A percentile compares a stretch with the other conserved stretches of the same genome.
Conservation (phyloP, 2,329 filamentous ascomycete genomes). For the Biscogniauxia sp. region DNA sequence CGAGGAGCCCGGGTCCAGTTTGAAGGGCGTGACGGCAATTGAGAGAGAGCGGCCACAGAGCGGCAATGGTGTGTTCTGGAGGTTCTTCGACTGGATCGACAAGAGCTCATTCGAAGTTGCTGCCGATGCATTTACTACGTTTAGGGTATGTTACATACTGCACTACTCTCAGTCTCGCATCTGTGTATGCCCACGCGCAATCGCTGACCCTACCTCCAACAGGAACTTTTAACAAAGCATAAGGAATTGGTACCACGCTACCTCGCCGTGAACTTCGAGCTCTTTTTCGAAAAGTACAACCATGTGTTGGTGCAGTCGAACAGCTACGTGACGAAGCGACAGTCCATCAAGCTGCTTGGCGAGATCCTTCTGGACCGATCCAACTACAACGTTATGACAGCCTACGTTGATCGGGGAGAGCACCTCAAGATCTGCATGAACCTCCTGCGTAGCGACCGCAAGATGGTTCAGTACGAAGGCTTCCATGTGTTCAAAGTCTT, state of each 20-base stretch:
- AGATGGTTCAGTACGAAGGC: constrained; percentile 99
- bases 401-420: constrained; percentile 91
- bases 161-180: too few species aligned
- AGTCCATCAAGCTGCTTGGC: constrained; percentile 95
- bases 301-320: constrained; percentile 82
- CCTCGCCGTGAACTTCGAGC: constrained; percentile 82
- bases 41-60: constrained; percentile 73
- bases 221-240: constrained; percentile 94
- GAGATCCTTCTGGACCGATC: constrained; percentile 92
- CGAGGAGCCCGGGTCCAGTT: constrained; percentile 64
- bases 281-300: constrained; percentile 93
- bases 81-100: constrained; percentile 96
- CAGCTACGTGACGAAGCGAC: constrained; percentile 95
- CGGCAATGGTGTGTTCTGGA: constrained; percentile 89
- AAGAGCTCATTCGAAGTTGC: constrained; percentile 95
- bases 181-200: background rate
- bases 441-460: constrained; percentile 86
- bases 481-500: constrained; percentile 99
- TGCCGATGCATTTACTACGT: constrained; percentile 96
- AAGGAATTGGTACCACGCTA: constrained; percentile 89
- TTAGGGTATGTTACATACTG: constrained; percentile 61
- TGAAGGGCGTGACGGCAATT: constrained; percentile 74
- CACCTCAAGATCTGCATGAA: constrained; percentile 99
- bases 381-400: constrained; percentile 98
- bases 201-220: constrained; percentile 15